Conservation (phyloP, 768 basidiomycete genomes). For the Fibroporia radiculosa region DNA sequence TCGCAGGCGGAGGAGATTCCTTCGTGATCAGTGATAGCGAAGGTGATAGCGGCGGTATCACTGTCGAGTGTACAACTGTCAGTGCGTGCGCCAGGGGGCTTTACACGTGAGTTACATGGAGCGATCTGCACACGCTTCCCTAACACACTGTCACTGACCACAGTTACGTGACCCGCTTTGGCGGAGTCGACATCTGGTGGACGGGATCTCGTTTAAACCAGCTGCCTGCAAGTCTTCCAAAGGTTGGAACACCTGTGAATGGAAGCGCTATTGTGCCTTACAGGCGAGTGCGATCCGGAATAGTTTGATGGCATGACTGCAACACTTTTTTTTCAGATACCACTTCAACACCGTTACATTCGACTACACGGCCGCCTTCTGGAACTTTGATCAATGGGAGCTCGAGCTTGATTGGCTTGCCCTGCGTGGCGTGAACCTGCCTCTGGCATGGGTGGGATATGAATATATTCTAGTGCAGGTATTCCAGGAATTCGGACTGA, state of each 20-base stretch:
- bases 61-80: constrained; percentile 27
- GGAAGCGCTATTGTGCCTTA: constrained; percentile 29
- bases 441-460: constrained; percentile 35
- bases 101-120: constrained; percentile 24
- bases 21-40: constrained; percentile 27
- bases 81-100: constrained; percentile 32
- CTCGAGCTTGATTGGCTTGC: constrained; percentile 36
- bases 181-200: constrained; percentile 36
- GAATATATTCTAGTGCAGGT: constrained; percentile 30
- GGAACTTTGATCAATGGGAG: constrained; percentile 31
- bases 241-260: constrained; percentile 24
- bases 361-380: constrained; percentile 33
- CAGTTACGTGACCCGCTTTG: constrained; percentile 30
- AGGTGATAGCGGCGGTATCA: constrained; percentile 14
- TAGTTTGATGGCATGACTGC: not conserved
- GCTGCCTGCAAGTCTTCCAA: constrained; percentile 24
- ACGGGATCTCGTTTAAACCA: constrained; percentile 31
- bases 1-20: constrained; percentile 20
- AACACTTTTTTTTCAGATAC: constrained; percentile 11
- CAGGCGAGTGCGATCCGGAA: constrained; percentile 14
- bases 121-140: not conserved
- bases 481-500: constrained; percentile 30
- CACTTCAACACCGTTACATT: constrained; percentile 38
- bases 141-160: no score
- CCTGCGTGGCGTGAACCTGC: constrained; percentile 32